phyloP scores from a whole-genome alignment of 352 stramenopile genomes.

The Pythium pyrilobum region DNA sequence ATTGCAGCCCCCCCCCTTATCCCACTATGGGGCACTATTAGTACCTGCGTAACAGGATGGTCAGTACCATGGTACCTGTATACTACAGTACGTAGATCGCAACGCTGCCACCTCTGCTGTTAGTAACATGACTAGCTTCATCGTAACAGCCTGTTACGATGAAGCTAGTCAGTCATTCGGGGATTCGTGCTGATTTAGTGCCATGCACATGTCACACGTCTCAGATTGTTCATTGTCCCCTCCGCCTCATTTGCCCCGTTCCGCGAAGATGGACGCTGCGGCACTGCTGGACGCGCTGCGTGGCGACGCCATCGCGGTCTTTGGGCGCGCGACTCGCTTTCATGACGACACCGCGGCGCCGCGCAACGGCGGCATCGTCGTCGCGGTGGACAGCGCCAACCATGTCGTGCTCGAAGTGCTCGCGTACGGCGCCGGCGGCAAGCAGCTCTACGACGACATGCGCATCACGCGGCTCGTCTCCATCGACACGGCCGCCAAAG shows the following conservation, averaged over 20 bases:
- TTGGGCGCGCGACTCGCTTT: conserved; percentile 21
- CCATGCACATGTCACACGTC: conserved; percentile 7
- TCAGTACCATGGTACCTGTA: too few species aligned
- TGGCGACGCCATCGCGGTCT: conserved; percentile 40
- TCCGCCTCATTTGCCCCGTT: background rate
- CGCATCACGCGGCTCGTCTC: conserved; percentile 44
- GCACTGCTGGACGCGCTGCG: conserved; percentile 46
- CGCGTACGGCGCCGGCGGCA: conserved; percentile 54
- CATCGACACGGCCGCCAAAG: conserved; percentile 28
- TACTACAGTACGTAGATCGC: too few species aligned
- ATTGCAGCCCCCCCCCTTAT: too few species aligned
- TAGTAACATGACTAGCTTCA: too few species aligned
- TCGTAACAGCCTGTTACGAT: too few species aligned
- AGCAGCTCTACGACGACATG: conserved; percentile 56
- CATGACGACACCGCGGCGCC: background rate
- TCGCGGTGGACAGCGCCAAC: conserved; percentile 51
- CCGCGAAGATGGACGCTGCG: background rate
- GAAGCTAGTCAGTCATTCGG: too few species aligned
- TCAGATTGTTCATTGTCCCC: background rate
- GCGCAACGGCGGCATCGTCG: conserved; percentile 15
- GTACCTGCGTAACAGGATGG: too few species aligned
- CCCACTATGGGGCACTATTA: too few species aligned
- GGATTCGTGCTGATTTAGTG: too few species aligned
- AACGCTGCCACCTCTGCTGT: too few species aligned
- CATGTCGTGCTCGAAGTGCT: conserved; percentile 63